Evolutionary conservation across 2,329 filamentous ascomycete species (phyloP).

Genomic region (Apiospora rasikravindrae): DNA sequence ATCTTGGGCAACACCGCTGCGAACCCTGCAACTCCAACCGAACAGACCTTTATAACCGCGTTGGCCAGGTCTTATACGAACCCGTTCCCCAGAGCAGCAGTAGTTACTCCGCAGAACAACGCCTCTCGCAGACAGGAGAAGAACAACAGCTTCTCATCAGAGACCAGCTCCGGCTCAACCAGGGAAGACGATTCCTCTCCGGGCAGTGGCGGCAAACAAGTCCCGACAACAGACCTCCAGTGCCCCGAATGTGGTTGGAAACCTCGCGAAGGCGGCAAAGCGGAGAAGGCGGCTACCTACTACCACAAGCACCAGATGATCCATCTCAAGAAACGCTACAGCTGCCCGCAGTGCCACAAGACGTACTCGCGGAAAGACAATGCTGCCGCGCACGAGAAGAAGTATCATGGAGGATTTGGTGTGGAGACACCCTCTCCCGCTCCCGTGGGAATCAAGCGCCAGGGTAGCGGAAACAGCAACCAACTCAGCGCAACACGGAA

Average conservation of each 20-base stretch:
- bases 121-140: background rate
- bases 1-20: background rate
- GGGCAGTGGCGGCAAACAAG: background rate
- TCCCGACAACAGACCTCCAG: background rate
- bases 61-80: background rate
- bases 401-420: background rate
- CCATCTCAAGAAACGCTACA: background rate
- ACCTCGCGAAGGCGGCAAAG: background rate
- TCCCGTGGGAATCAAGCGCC: background rate
- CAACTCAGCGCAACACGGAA: background rate
- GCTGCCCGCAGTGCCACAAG: background rate
- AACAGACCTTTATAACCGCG: background rate
- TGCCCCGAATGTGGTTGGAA: background rate
- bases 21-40: background rate
- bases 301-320: background rate
- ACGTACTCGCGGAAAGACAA: constrained; percentile 5
- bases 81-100: background rate
- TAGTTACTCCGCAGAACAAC: background rate
- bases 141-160: background rate
- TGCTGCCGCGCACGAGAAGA: background rate
- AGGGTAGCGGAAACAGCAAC: background rate
- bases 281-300: background rate
- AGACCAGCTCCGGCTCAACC: background rate
- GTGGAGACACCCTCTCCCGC: background rate
- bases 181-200: background rate